A percentile compares a stretch with the other conserved stretches of the same genome.
phyloP scores from a whole-genome alignment of 768 basidiomycete genomes.

The Boletus barrowsii region DNA sequence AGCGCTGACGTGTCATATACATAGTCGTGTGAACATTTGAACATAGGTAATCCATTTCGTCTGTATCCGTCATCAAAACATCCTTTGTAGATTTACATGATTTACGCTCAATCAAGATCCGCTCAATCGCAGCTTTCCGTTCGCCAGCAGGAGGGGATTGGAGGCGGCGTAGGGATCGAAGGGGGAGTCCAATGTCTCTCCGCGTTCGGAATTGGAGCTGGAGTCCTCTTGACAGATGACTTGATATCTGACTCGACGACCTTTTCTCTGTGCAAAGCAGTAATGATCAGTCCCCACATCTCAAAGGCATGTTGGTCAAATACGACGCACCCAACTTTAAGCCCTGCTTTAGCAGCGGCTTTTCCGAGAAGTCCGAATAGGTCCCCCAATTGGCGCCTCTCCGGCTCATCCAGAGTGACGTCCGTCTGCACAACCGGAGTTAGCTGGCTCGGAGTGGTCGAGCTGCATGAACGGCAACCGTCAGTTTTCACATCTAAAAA shows the following conservation, averaged over 20 bases:
- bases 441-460: background rate
- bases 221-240: too few relatives aligned
- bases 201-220: background rate
- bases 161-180: background rate
- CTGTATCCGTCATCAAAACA: background rate
- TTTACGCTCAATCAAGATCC: background rate
- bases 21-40: background rate
- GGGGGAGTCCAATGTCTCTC: background rate
- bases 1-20: background rate
- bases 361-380: background rate
- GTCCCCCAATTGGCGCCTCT: background rate
- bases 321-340: too few relatives aligned
- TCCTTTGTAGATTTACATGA: background rate
- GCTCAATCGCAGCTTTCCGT: background rate
- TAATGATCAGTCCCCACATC: too few relatives aligned
- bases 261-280: too few relatives aligned
- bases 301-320: too few relatives aligned
- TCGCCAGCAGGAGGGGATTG: background rate
- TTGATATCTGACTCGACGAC: too few relatives aligned
- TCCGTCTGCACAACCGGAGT: too few relatives aligned
- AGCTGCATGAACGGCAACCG: background rate
- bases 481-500: background rate
- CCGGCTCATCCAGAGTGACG: too few relatives aligned
- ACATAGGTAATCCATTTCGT: background rate
- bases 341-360: background rate